Evolutionary conservation across 768 basidiomycete genomes (phyloP), one percentile per base, ranked within the genome.

Genomic region (Tubosaeta brunneosetosa): DNA sequence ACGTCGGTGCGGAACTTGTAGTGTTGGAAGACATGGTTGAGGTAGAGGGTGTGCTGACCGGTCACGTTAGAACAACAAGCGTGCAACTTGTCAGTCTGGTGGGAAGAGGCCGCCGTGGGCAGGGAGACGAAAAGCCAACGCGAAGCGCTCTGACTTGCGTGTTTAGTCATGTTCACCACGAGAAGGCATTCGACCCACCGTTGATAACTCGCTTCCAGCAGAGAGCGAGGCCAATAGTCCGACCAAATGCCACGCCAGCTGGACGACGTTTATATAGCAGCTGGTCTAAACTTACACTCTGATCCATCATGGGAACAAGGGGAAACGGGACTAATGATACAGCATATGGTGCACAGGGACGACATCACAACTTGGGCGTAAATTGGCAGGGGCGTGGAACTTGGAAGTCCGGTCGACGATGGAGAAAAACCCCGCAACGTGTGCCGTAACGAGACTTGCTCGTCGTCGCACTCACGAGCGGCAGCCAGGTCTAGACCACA

Each of bases 1-100:
- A 25, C 6, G 31, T 22, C 32, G 44, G 6, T n/a, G 41, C 55
- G 29, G 61, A n/a, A 42, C 6, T 51, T 14, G 54, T 57, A 22
- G 19, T 9, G 11, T 57, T 57, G 33, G 50, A 3, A 29, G 62
- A 63, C 62, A 63, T 63, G 36, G 33, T 8, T 25, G 44, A 4
- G 22, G 19, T 22, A 22, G 13, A 9, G 29, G 31, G 31, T 4
- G 34, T 40, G 41, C 40, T 33, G n/a, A 41, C 16, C 48, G 40
- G 26, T 27, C 26, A 27, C 22, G 40, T 13, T 41, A 19, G 37
- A 31, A 42, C 43, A 13, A 13, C 10, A 25, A 6, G 31, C 41
- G 29, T 13, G 14, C 2, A 44, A 12, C 27, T 22, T 32, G 27
- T 55, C 14, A 48, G 42, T 37, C 13, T 27, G 11, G 22, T 34